Evolutionary conservation across 1,284 basidiomycete species (phyloP), one percentile per base, ranked within the genome.

Genomic region (Bondarzewia mesenterica): DNA sequence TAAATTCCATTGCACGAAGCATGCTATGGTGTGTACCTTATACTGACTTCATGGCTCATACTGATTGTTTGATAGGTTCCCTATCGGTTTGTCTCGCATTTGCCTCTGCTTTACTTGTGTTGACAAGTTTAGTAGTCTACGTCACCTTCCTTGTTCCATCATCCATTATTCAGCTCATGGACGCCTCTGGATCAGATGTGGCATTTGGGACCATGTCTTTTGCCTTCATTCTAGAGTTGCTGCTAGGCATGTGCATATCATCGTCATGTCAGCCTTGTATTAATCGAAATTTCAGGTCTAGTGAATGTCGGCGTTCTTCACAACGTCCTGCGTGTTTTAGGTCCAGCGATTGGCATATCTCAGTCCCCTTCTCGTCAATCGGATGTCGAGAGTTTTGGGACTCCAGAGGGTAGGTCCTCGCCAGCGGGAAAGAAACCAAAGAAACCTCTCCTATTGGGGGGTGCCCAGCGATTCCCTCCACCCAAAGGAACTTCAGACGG

Each of bases 301-400:
- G 75, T 76, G 12, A 82, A 86, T 55, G 79, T 82, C 18, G 50
- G 73, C 7, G 67, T 86, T n/a, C 69, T 85, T 23, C 78, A 74
- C 65, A 85, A 82, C 58, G 84, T 80, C 3, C 74, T 85, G 57
- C 73, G 78, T n/a, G 70, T 83, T 42, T 64, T 87, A 32, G 68
- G 70, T n/a, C 75, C 75, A 20, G 74, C 74, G 22, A 72, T 81
- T 54, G 63, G 46, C 40, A 52, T 10, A 45, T 47, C 49, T 8
- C 47, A 8, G 22, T 42, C 37, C n/a, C n/a, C 39, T 42, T 42
- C 39, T 5, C 27, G 18, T 27, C 44, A 43, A 48, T 48, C 54
- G 20, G 63, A 68, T 48, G 51, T 54, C 15, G 62, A 68, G 49
- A 67, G 62, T 54, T 64, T 63, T 49, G 52, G 55, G 20, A 59